Base-by-base conservation (phyloP, 345 rosid species). In the Sisymbrium irio region DNA sequence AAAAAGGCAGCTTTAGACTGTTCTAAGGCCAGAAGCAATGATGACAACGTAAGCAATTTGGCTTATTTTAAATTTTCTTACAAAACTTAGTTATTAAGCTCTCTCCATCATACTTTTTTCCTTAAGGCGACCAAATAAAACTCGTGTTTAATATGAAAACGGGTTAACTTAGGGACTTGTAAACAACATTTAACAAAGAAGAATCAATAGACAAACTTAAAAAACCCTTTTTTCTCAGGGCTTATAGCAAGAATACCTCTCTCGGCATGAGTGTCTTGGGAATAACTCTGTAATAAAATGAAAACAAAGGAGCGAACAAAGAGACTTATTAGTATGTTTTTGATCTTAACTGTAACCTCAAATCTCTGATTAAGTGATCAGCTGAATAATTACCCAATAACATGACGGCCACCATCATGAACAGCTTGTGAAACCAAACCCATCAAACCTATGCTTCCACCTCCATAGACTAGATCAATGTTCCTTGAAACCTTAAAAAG, bases 221-320 rank as follows among this genome's bases (percentile, higher is more conserved):
- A 83, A 86, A 79, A 84, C 72, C 45, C 82, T 84, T 82, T 69
- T 77, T 77, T 60, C 22, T 39, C 37, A 47, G 60, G 9, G 65
- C 0, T 56, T 32, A 33, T 65, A 65, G 35, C 10, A 58, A 66
- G 45, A 30, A 13, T 85, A 95, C 99, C 99, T 95, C 98, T 90
- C 92, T 94, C 84, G 97, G 99, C 99, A 92, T 92, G 88, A 95
- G 94, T 82, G 98, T 92, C 94, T 90, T 92, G 85, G 99, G 99
- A 81, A 95, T 95, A 78, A 95, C 98, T 78, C 99, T 95, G 92
- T 83, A 64, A 76, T 36, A 12, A 41, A 51, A 54, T 44, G 25
- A 41, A 6, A 69, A 71, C 44, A 63, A 41, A 66, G 7, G 58
- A 7, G 39, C 44, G 40, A 19, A 47, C n/a, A 40, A 45, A 66